Evolutionary conservation across 208 protist genomes (phyloP).

Genomic region (Leishmania aethiopica): DNA sequence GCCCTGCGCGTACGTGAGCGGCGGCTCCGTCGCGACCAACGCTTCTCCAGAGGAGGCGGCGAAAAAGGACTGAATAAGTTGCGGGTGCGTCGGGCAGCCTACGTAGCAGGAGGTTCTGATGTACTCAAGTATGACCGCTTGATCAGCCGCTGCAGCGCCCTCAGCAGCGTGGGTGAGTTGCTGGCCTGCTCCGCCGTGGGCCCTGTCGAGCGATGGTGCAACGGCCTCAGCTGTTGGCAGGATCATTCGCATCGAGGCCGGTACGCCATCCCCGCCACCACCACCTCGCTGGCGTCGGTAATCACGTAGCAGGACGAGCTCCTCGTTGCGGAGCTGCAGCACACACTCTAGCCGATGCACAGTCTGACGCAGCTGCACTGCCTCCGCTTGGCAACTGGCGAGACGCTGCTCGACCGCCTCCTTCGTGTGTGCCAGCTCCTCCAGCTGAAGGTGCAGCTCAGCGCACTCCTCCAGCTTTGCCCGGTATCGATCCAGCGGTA

Average conservation of each 20-base stretch:
- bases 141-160: not conserved
- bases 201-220: not conserved
- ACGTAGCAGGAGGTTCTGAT: constrained; percentile 11
- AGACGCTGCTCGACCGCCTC: constrained; percentile 10
- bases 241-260: not conserved
- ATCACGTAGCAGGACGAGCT: not conserved
- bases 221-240: not conserved
- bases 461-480: constrained; percentile 34
- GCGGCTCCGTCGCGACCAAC: constrained; percentile 11
- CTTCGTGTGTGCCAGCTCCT: not conserved
- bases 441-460: constrained; percentile 18
- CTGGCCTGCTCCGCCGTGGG: not conserved
- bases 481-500: constrained; percentile 18
- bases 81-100: constrained; percentile 12
- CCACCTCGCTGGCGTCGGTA: constrained; percentile 1
- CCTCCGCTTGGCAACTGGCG: not conserved
- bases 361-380: constrained; percentile 8
- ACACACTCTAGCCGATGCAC: constrained; percentile 12
- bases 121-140: constrained; percentile 9
- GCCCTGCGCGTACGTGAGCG: constrained; percentile 15
- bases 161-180: not conserved
- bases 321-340: not conserved
- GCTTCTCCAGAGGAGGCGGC: constrained; percentile 1
- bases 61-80: constrained; percentile 12
- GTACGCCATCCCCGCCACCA: not conserved